Evolutionary conservation across 2,329 filamentous ascomycete genomes (phyloP).

Genomic region (Botrytis byssoidea): DNA sequence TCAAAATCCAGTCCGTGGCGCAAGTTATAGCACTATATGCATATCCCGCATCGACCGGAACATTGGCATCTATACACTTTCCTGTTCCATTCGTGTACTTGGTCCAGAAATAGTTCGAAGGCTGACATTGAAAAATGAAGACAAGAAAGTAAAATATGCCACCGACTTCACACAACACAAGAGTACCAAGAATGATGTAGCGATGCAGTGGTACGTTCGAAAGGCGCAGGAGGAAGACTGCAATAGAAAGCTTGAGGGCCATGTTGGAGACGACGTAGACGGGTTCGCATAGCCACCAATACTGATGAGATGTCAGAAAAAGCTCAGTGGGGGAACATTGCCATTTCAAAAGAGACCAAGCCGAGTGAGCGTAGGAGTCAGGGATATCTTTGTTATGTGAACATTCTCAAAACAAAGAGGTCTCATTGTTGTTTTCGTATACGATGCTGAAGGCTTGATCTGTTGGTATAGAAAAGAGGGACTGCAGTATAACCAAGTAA

Average conservation of each 20-base stretch:
- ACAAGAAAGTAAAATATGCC: slow-evolving; percentile 42
- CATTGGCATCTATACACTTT: slow-evolving; percentile 37
- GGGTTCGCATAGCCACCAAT: slow-evolving; percentile 43
- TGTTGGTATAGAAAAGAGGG: background rate
- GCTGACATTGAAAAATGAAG: slow-evolving; percentile 43
- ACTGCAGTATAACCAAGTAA: background rate
- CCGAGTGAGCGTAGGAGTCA: background rate
- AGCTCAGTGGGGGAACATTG: background rate
- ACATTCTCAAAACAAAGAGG: background rate
- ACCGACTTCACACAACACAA: slow-evolving; percentile 39
- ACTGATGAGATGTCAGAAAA: slow-evolving; percentile 24
- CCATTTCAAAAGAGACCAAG: background rate
- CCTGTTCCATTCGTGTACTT: slow-evolving; percentile 39
- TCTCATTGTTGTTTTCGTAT: background rate
- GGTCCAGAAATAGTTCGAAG: slow-evolving; percentile 43
- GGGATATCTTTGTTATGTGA: background rate
- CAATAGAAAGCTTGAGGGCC: slow-evolving; percentile 43
- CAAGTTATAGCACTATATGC: slow-evolving; percentile 44
- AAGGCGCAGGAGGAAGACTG: slow-evolving; percentile 44
- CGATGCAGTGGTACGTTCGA: slow-evolving; percentile 37
- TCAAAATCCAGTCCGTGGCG: slow-evolving; percentile 44
- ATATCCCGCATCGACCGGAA: slow-evolving; percentile 41
- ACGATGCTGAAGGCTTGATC: background rate
- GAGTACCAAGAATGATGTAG: slow-evolving; percentile 39
- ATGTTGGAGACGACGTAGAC: slow-evolving; percentile 44